Base-by-base conservation (phyloP, 164 flowering plant genomes). In the Vitis cinerea region DNA sequence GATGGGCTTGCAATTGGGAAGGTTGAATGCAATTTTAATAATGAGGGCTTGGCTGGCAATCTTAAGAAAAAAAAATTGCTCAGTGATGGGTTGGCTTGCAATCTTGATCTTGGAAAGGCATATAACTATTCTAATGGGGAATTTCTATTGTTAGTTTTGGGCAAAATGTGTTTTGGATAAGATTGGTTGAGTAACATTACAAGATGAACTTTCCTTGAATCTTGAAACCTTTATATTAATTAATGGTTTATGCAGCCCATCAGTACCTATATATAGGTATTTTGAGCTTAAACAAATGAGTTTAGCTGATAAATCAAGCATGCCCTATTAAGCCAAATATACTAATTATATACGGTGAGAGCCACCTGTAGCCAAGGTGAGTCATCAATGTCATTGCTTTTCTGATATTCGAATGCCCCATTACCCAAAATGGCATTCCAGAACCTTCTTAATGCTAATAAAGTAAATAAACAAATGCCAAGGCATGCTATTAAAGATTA, bases 211-310 rank as follows among this genome's bases (percentile, higher is more conserved):
- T 37, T 37, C 44, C 44, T 6, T 37, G 44, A 3, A 37, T 37
- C 44, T 37, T 37, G 44, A 37, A 37, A 37, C 44, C 44, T 37
- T 37, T 37, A 37, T 37, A 37, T 37, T 37, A 37, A 6, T 37
- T 3, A 50, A 61, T 69, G 13, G 19, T 59, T 59, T 65, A 1
- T 37, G 65, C 58, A 15, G 58, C 74, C 51, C 72, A 63, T 74
- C 75, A 78, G 0, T 66, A 66, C 80, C 77, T 71, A 78, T 78
- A 74, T 10, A 73, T 74, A 68, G 77, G 69, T 72, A 71, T 64
- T 66, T 12, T 3, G 7, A 17, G 1, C 8, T 11, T 54, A 69
- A 72, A 50, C 17, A 54, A 61, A 59, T 64, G 15, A 17, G 27
- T 31, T 51, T 17, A 53, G 10, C 70, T 69, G 59, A 68, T 71